Evolutionary conservation across 2,329 filamentous ascomycete species (phyloP).

Genomic region (Neobulgaria alba): DNA sequence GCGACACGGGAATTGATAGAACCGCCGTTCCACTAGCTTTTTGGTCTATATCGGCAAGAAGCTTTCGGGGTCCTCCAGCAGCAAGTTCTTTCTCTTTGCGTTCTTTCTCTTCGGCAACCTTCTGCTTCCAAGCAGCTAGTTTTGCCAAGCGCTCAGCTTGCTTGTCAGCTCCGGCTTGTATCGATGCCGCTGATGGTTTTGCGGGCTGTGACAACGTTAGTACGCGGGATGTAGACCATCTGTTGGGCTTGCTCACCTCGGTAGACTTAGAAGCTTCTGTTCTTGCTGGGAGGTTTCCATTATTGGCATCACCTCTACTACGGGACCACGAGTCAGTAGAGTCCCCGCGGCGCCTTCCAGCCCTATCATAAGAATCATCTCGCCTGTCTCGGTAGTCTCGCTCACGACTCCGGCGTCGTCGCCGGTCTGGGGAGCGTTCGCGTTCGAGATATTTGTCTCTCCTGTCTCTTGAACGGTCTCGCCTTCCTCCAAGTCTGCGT

Average conservation of each 20-base stretch:
- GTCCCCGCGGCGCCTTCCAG: conserved; percentile 55
- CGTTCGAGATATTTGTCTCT: conserved; percentile 47
- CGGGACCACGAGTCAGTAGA: conserved; percentile 63
- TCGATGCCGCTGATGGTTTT: conserved; percentile 42
- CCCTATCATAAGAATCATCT: conserved; percentile 64
- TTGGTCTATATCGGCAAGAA: conserved; percentile 66
- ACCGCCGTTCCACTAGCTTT: conserved; percentile 42
- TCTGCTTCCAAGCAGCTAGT: conserved; percentile 86
- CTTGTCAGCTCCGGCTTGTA: conserved; percentile 61
- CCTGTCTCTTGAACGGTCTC: conserved; percentile 57
- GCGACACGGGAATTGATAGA: conserved; percentile 43
- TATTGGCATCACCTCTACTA: conserved; percentile 57
- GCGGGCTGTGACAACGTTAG: conserved; percentile 36
- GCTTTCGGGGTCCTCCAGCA: conserved; percentile 54
- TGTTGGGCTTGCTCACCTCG: conserved; percentile 43
- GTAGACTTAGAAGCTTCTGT: conserved; percentile 40
- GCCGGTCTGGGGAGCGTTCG: conserved; percentile 48
- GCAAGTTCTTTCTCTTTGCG: conserved; percentile 63
- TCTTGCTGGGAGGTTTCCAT: conserved; percentile 43
- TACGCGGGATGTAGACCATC: conserved; percentile 1
- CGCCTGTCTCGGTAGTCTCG: conserved; percentile 60
- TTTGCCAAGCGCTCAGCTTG: conserved; percentile 75
- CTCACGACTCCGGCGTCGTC: conserved; percentile 56
- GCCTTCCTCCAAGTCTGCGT: conserved; percentile 49
- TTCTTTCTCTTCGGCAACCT: conserved; percentile 65